Conservation (phyloP, 2,329 filamentous ascomycete species). For the Whalleya microplaca region DNA sequence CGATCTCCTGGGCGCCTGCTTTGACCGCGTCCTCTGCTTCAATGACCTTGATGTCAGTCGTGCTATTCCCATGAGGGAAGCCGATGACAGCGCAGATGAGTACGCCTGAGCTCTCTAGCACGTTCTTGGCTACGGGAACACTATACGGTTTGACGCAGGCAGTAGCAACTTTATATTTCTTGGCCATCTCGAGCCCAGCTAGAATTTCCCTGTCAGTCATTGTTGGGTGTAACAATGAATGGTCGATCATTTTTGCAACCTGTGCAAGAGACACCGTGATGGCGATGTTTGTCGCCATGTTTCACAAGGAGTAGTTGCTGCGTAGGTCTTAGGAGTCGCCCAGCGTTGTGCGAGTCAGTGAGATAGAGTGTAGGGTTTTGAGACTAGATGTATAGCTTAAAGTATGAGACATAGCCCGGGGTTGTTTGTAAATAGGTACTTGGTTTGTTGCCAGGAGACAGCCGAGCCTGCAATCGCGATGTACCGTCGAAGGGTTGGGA, state of each 20-base stretch:
- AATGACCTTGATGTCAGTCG: conserved; percentile 54
- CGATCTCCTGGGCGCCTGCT: conserved; percentile 57
- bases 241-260: conserved; percentile 61
- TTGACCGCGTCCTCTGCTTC: conserved; percentile 54
- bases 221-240: conserved; percentile 64
- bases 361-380: neutral
- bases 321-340: neutral
- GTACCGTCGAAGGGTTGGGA: neutral
- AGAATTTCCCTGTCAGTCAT: conserved; percentile 60
- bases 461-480: too few relatives aligned
- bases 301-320: neutral
- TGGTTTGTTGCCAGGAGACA: too few relatives aligned
- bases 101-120: conserved; percentile 53
- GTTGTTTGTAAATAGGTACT: too few relatives aligned
- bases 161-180: conserved; percentile 53
- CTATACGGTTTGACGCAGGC: conserved; percentile 63
- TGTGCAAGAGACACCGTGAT: conserved; percentile 48
- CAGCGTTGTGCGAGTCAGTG: too few relatives aligned
- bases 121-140: conserved; percentile 51
- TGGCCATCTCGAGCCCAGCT: conserved; percentile 51
- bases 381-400: too few relatives aligned
- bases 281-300: conserved; percentile 21
- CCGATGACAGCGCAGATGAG: conserved; percentile 61
- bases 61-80: conserved; percentile 64
- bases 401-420: too few relatives aligned